Evolutionary conservation across 1,284 basidiomycete genomes (phyloP), one percentile per base, ranked within the genome.

Genomic region (Ustilago crameri): DNA sequence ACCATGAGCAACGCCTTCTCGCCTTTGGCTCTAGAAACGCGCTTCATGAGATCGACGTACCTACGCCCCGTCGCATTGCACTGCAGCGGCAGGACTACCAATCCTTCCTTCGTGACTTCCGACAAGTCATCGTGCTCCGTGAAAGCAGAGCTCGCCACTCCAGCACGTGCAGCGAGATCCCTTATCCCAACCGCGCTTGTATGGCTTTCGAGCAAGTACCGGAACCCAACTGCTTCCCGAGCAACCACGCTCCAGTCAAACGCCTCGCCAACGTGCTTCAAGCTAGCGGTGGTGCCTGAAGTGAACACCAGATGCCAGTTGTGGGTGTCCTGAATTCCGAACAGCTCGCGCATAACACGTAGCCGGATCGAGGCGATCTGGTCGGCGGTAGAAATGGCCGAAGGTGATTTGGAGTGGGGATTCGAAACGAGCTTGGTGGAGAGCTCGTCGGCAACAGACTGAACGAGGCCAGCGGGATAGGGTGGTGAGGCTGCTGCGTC

Each of bases 401-500:
- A 71, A 1, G 81, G 76, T 3, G 78, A 81, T 14, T 70, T 62
- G 7, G 82, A 83, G 51, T 84, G 83, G 1, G 83, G 83, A 34
- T 84, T 84, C 5, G 74, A 69, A 26, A 77, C 74, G 12, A 83
- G 76, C 18, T 66, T 72, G 15, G 53, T 57, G 0, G 69, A 45
- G 15, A 84, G 51, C 2, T 70, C 64, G 0, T 51, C 24, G 3
- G 70, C 55, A 9, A 78, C 62, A 2, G 58, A 47, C 9, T 57
- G 50, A 3, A 81, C 38, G 15, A 79, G 55, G 1, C 75, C 69
- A 3, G 64, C 47, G 0, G 81, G 77, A 17, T 71, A 75, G 2
- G 82, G 83, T 8, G 82, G 81, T 1, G 81, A 71, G 1, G 80
- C 81, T 1, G 83, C 76, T 34, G 76, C 59, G 57, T 84, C 83